Base-by-base conservation (phyloP, 2,329 filamentous ascomycete species). In the Didymella lethalis region DNA sequence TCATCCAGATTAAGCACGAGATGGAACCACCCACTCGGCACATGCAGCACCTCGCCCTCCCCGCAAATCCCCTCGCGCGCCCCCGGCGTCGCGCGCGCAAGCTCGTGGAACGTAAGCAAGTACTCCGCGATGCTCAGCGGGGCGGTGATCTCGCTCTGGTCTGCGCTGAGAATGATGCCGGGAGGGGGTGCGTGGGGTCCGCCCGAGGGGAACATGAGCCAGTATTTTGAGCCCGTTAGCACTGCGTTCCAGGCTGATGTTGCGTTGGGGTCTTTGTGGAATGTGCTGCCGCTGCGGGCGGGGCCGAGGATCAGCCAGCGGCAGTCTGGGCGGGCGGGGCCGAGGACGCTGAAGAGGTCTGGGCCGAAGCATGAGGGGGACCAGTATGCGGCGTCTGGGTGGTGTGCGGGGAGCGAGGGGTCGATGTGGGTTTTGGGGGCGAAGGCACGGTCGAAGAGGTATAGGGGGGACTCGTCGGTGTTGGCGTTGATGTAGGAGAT, bases 91-190 rank as follows among this genome's bases (percentile, higher is more conserved):
- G 81, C 82, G 50, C 94, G 86, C 10, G 94, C 95, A 71, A 93
- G 90, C 2, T 85, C 85, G 73, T 98, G 95, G 77, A 97, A 98
- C 28, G 89, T 88, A 14, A 98, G 83, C 7, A 98, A 84, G 90
- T 95, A 98, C 78, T 98, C 94, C n/a, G 93, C 92, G 67, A 98
- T 97, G 78, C 92, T 96, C 11, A 98, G 84, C 1, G 94, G 95
- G 52, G 90, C 93, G 0, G 94, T 98, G 49, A 98, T 93, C 78
- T 98, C 94, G 72, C 91, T 93, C 73, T 92, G 90, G 73, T 98
- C 95, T 38, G 88, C 84, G 4, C 91, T 96, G 41, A 97, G 91
- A 68, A 90, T 96, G 36, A 98, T 93, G 3, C 94, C 94, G 0
- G 94, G 94, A 7, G 95, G 93, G 3, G 88, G 83, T 0, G 88